Evolutionary conservation across 305 asterid genomes (phyloP), one percentile per base, ranked within the genome.

Genomic region (Salvia sclarea): DNA sequence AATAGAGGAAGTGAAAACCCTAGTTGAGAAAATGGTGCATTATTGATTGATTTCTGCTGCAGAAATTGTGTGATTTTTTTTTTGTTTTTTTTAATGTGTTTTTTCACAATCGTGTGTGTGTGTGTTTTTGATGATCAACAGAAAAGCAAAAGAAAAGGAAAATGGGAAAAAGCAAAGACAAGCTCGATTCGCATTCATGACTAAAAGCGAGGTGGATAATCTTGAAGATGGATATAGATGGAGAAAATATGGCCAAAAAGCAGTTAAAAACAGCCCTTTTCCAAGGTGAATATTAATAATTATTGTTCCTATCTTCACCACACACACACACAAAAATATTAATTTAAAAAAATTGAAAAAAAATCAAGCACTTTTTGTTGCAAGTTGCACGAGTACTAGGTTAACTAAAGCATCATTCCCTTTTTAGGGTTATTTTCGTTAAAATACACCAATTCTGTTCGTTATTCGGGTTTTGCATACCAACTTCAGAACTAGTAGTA

Each of bases 221-320:
- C 88, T 90, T 60, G 96, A 90, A 69, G 96, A 90, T 83, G 96
- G 96, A 55, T 89, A 87, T 30, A 78, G 89, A 71, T 89, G 96
- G 95, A 87, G 96, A 79, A 89, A 90, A 69, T 90, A 90, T 71
- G 95, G 96, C n/a, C 96, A 89, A 41, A 89, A 89, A 41, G 91
- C 95, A 38, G 95, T 89, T 35, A 86, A 86, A 79, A 86, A 88
- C 38, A 88, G 90, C 75, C 80, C 90, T 40, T 89, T 85, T 41
- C 95, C 96, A 52, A 85, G 96, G 96, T 89, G n/a, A 31, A 25
- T 61, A 40, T 16, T 31, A 8, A 8, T 35, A 7, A 8, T 35
- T 35, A 9, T 35, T 35, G 1, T 35, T 35, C 11, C 11, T 8
- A 35, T 35, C 11, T 35, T 35, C 5, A 35, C 40, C 40, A 35